Percentiles rank a stretch among this genome's conserved stretches.
Conservation (phyloP, 1,284 basidiomycete genomes). For the Sporisorium scitamineum region DNA sequence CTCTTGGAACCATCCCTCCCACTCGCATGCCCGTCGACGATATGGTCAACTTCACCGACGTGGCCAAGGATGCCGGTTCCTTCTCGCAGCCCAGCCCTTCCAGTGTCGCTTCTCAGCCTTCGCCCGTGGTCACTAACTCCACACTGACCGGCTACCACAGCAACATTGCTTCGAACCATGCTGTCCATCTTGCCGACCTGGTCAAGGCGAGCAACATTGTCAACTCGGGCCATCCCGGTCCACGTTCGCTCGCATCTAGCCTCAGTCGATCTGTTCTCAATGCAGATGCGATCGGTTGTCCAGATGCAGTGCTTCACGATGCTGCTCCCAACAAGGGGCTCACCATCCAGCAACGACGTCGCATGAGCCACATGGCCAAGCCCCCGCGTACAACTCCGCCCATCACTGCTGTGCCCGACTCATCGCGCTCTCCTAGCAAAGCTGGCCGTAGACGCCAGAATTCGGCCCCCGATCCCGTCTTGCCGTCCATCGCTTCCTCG, state of each 20-base stretch:
- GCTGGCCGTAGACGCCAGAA: constrained; percentile 35
- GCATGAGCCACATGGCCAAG: constrained; percentile 31
- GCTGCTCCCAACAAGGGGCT: constrained; percentile 13
- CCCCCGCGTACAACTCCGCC: background rate
- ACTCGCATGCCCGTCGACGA: constrained; percentile 19
- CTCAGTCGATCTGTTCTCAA: constrained; percentile 47
- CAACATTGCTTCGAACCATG: constrained; percentile 43
- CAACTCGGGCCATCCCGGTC: constrained; percentile 36
- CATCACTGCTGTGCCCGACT: background rate
- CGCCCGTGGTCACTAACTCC: constrained; percentile 31
- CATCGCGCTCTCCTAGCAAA: background rate
- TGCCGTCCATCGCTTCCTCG: constrained; percentile 20
- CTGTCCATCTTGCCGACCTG: constrained; percentile 37
- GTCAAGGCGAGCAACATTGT: constrained; percentile 40
- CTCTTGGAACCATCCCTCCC: constrained; percentile 24
- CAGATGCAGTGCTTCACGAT: constrained; percentile 4
- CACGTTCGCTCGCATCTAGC: constrained; percentile 41
- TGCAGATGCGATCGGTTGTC: constrained; percentile 25
- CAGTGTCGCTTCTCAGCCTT: constrained; percentile 25
- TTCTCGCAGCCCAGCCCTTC: constrained; percentile 35
- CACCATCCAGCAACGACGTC: constrained; percentile 51
- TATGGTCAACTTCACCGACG: constrained; percentile 19
- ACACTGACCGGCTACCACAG: constrained; percentile 41
- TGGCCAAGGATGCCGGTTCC: constrained; percentile 6
- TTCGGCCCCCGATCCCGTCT: constrained; percentile 33